These are phyloP conservation scores for Hortiboletus rubellus DNA, from an alignment of 1,284 basidiomycete species.

Conservation along the genomic window DNA sequence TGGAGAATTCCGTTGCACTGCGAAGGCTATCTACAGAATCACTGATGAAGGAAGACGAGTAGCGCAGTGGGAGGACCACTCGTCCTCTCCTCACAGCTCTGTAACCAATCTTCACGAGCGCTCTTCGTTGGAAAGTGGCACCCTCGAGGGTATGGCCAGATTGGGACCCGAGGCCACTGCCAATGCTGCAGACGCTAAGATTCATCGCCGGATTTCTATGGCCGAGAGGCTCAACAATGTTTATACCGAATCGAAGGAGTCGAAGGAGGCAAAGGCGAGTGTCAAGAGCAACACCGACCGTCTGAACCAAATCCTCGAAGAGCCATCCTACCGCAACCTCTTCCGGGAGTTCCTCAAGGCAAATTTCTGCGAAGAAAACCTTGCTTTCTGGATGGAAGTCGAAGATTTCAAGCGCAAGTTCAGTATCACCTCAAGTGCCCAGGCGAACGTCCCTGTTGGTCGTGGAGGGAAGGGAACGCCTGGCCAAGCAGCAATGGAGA, in stretches of 20 bases:
- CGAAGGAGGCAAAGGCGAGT: constrained; percentile 52
- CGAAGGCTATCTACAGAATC: constrained; percentile 91
- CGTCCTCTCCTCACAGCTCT: constrained; percentile 66
- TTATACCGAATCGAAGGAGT: constrained; percentile 54
- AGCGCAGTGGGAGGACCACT: constrained; percentile 75
- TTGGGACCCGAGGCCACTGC: constrained; percentile 38
- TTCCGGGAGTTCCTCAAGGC: constrained; percentile 94
- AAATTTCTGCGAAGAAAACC: constrained; percentile 98
- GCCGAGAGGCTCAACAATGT: constrained; percentile 68
- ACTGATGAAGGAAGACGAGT: constrained; percentile 87
- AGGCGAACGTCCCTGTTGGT: constrained; percentile 53
- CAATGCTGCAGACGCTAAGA: constrained; percentile 57
- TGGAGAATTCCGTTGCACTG: constrained; percentile 94
- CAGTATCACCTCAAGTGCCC: constrained; percentile 90
- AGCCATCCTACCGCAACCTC: constrained; percentile 83
- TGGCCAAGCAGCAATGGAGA: constrained; percentile 91
- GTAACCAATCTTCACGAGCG: constrained; percentile 57
- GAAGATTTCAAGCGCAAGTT: constrained; percentile 97
- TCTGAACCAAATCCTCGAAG: constrained; percentile 90
- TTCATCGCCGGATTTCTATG: constrained; percentile 77
- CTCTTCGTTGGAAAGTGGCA: constrained; percentile 42
- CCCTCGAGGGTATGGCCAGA: constrained; percentile 45
- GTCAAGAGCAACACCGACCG: constrained; percentile 93
- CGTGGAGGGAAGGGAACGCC: constrained; percentile 55
- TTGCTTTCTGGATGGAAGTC: constrained; percentile 96